A percentile compares a stretch with the other conserved stretches of the same genome.
These are phyloP conservation scores for Colletotrichum lentis DNA, from an alignment of 2,329 filamentous ascomycete species.

Conservation along the genomic window DNA sequence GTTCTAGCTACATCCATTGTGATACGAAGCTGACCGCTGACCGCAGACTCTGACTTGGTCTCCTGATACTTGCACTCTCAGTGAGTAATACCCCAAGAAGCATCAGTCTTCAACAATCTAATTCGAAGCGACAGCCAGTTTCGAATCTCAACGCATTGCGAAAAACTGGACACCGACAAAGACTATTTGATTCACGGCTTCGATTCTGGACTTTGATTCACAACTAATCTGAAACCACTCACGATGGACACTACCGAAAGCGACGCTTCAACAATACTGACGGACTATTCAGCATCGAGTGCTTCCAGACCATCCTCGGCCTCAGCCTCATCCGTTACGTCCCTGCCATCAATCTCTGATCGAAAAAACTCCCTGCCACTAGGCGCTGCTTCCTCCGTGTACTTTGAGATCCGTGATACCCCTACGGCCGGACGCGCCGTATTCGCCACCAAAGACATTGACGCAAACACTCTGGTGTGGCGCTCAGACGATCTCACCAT, in stretches of 20 bases:
- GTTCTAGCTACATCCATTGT: not conserved
- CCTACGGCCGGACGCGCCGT: slow-evolving; percentile 33
- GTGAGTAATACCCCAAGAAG: not conserved
- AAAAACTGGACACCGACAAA: not conserved
- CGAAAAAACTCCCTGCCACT: not conserved
- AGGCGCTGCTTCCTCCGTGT: slow-evolving; percentile 20
- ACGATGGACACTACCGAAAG: slow-evolving; percentile 11
- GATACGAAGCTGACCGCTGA: slow-evolving; percentile 27
- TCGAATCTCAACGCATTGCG: not conserved
- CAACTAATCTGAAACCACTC: slow-evolving; percentile 8
- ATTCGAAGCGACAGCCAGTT: not conserved
- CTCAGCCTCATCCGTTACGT: slow-evolving; percentile 29
- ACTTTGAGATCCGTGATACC: slow-evolving; percentile 31
- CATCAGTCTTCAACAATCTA: not conserved
- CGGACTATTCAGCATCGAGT: slow-evolving; percentile 40
- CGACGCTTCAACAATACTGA: slow-evolving; percentile 22
- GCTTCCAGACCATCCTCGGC: slow-evolving; percentile 40
- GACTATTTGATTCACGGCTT: not conserved
- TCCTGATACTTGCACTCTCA: slow-evolving; percentile 13
- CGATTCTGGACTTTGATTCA: not conserved
- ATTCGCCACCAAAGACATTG: slow-evolving; percentile 17
- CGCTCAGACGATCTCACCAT: slow-evolving; percentile 31
- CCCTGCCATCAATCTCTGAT: not conserved
- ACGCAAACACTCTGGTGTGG: slow-evolving; percentile 17
- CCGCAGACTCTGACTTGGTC: not conserved